These are phyloP conservation scores for Gaeumannomyces tritici DNA, from an alignment of 2,329 filamentous ascomycete genomes.

Conservation along the genomic window DNA sequence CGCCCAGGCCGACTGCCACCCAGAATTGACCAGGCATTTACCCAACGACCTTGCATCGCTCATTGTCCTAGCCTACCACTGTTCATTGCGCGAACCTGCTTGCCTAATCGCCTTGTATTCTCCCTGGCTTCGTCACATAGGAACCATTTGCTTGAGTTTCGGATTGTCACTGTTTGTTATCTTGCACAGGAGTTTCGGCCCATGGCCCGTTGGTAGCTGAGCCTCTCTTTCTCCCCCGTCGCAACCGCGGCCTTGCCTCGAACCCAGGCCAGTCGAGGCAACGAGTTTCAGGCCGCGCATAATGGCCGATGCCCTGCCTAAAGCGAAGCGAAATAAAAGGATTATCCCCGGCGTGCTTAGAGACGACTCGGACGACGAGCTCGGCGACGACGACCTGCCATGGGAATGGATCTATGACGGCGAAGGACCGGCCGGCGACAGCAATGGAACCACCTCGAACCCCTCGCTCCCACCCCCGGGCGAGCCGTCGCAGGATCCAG, in stretches of 20 bases:
- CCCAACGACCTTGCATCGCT: background rate
- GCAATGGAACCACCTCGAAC: conserved; percentile 6
- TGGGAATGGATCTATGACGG: conserved; percentile 72
- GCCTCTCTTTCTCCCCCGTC: background rate
- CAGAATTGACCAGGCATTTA: background rate
- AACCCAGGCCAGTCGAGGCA: background rate
- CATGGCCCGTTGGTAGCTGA: background rate
- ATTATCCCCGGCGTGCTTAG: conserved; percentile 47
- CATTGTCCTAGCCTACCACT: background rate
- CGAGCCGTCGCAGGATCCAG: background rate
- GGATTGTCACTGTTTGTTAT: background rate
- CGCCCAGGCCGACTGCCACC: background rate
- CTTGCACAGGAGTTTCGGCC: background rate
- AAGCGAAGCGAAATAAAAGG: conserved; percentile 4
- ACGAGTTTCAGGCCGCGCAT: background rate
- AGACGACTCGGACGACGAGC: conserved; percentile 84
- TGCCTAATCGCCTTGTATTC: background rate
- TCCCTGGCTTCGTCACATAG: background rate
- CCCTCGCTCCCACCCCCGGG: background rate
- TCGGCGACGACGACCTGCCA: conserved; percentile 59
- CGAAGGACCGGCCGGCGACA: conserved; percentile 8
- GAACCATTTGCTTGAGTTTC: background rate
- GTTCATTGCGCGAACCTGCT: background rate
- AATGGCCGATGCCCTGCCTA: background rate
- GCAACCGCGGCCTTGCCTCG: background rate